Base-by-base conservation (phyloP, 495 filamentous ascomycete species). In the Lichina pygmaea region DNA sequence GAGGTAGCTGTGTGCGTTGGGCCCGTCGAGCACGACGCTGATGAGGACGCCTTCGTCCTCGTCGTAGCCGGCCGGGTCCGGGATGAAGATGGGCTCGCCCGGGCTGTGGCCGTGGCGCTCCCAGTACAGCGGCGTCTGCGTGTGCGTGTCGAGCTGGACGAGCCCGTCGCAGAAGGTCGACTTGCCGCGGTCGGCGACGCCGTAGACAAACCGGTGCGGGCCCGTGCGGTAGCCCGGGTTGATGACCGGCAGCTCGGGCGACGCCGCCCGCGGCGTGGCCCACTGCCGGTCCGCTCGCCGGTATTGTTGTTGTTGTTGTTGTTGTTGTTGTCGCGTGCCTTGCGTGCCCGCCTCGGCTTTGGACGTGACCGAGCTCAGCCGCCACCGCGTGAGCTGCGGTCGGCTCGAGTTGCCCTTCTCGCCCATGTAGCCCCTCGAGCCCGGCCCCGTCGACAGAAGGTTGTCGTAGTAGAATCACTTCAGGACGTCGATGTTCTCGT, bases 41-140 rank as follows among this genome's bases (percentile, higher is more conserved):
- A 89, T 54, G 42, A 86, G 55, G 1, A 82, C 69, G 0, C 81
- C 81, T 34, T 79, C 75, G 53, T 89, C 81, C 51, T 79, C 74
- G 16, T 62, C 68, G 7, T 51, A 51, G 0, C 48, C 55, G 6
- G 54, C 56, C 2, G 67, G 66, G 31, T 73, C 58, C 0, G 71
- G 62, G 0, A 86, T 62, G 49, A 86, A 85, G 41, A 86, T 75
- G 0, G 78, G 64, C 52, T 86, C 81, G 4, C 79, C 74, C 0
- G 81, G 76, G 0, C 69, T 77, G 43, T 84, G 77, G 0, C 67
- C 77, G 42, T 68, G 62, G 9, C 55, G 58, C 3, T 60, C 57
- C 81, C 74, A 83, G n/a, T 58, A 56, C 3, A 56, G 39, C 0
- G 58, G 51, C 41, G 62, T 58, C 31, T 65, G 56, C 0, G 70